Base-by-base conservation (phyloP, 371 early-diverging fungal genomes). In the Mucor lusitanicus region DNA sequence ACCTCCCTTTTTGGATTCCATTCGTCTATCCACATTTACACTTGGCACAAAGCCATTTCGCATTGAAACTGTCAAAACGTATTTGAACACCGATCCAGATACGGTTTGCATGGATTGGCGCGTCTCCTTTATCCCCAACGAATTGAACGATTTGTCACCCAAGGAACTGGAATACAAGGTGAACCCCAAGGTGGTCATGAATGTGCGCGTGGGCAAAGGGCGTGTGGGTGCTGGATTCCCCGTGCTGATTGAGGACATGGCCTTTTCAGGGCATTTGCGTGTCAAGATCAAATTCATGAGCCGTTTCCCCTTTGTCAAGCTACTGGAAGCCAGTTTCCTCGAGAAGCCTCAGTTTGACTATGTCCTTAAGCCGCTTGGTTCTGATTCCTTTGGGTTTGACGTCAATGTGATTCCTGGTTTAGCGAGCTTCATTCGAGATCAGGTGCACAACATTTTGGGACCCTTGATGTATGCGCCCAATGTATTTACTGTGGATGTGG, bases 11-110 rank as follows among this genome's bases (percentile, higher is more conserved):
- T 75, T 99, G 32, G 97, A 96, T 67, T 92, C 94, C n/a, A 82
- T 99, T 44, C 86, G 90, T 17, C 83, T 99, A 35, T 89, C 98
- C 1, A 92, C 94, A 13, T 99, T 99, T 76, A 99, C 99, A 3
- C 84, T 99, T 61, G 99, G 99, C 19, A 94, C 95, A 30, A 93
- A 93, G 67, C 91, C 99, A 15, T 99, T 99, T 42, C 88, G 96
- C 4, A 88, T 99, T 30, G 96, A 97, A 63, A 85, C 86, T 23
- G 91, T 99, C 57, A 88, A 88, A 67, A 88, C 90, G 0, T 92
- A 86, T 65, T 87, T 88, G 58, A 84, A 90, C 39, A 86, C 91
- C 60, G 89, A 91, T 50, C 87, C 91, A 11, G 95, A 99, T 79
- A 84, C 87, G 17, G 90, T 97, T 67, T 72, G 88, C 65, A 93